Conservation (phyloP, 805 yeast genomes). For the Saccharomycopsis microspora region DNA sequence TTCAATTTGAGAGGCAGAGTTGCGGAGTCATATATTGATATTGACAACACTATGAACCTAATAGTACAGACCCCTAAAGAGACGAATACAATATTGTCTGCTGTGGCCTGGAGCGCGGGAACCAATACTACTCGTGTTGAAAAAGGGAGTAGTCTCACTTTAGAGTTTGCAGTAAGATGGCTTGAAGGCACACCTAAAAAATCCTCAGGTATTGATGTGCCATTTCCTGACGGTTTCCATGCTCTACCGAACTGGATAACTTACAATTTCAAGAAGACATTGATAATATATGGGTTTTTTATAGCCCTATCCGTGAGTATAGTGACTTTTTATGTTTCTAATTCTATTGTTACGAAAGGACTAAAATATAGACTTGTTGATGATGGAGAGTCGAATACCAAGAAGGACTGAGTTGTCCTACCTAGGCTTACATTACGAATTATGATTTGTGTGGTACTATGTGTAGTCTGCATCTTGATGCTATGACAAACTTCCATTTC, state of each 20-base stretch:
- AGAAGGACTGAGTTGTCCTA: background rate
- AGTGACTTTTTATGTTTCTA: slow-evolving; percentile 5
- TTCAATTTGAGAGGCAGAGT: slow-evolving; percentile 57
- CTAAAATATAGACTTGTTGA: background rate
- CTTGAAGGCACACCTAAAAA: slow-evolving; percentile 14
- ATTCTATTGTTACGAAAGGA: background rate
- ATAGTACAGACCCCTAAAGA: slow-evolving; percentile 29
- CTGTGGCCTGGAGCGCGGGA: slow-evolving; percentile 51
- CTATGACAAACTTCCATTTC: slow-evolving; percentile 18
- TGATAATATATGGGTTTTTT: background rate
- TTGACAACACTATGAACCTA: slow-evolving; percentile 47
- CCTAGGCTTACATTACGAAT: background rate
- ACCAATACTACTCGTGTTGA: slow-evolving; percentile 48
- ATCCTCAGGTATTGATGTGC: background rate
- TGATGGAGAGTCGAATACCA: background rate
- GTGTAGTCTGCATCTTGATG: background rate
- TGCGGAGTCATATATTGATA: slow-evolving; percentile 56
- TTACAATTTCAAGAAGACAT: background rate
- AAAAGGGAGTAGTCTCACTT: slow-evolving; percentile 52
- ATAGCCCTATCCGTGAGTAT: slow-evolving; percentile 2
- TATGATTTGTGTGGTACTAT: background rate
- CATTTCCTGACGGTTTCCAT: slow-evolving; percentile 6
- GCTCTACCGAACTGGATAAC: slow-evolving; percentile 2
- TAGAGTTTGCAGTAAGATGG: slow-evolving; percentile 55
- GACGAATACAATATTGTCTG: slow-evolving; percentile 36